Conservation (phyloP, 2,329 filamentous ascomycete genomes). For the Metarhizium sp. region DNA sequence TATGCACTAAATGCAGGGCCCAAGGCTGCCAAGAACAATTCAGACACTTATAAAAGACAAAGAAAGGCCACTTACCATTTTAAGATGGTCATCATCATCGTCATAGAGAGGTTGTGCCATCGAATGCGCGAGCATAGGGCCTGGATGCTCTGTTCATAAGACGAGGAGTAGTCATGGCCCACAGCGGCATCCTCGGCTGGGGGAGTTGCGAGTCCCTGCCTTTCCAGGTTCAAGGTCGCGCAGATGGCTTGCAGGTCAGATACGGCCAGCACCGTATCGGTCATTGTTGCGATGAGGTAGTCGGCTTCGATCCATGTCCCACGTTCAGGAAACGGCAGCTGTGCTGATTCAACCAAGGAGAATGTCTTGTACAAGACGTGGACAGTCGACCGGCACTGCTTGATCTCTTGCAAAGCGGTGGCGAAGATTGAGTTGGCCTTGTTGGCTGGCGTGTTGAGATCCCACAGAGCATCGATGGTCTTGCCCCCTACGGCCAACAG, state of each 20-base stretch:
- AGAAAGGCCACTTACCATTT: slow-evolving; percentile 22
- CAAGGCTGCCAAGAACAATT: slow-evolving; percentile 1
- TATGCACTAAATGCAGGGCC: not conserved
- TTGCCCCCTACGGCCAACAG: slow-evolving; percentile 25
- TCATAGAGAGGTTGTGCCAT: slow-evolving; percentile 29
- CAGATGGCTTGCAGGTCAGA: slow-evolving; percentile 23
- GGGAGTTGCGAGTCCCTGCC: slow-evolving; percentile 2
- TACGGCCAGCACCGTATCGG: slow-evolving; percentile 26
- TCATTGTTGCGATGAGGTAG: slow-evolving; percentile 24
- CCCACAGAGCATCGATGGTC: slow-evolving; percentile 23
- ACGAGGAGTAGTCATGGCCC: not conserved
- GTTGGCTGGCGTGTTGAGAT: slow-evolving; percentile 22
- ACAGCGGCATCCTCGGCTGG: slow-evolving; percentile 4
- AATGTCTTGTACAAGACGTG: slow-evolving; percentile 27
- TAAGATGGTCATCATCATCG: slow-evolving; percentile 29
- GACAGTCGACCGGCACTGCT: slow-evolving; percentile 27
- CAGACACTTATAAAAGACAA: not conserved
- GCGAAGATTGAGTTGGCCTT: slow-evolving; percentile 16
- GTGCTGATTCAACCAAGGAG: slow-evolving; percentile 20
- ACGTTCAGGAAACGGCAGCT: slow-evolving; percentile 25
- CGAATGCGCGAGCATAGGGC: slow-evolving; percentile 23
- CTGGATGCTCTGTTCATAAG: slow-evolving; percentile 17
- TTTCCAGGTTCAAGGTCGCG: slow-evolving; percentile 5
- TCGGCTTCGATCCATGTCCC: slow-evolving; percentile 25
- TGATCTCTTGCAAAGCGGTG: slow-evolving; percentile 24